Conservation (phyloP, 1,284 basidiomycete species). For the Porogramme epimiltina region DNA sequence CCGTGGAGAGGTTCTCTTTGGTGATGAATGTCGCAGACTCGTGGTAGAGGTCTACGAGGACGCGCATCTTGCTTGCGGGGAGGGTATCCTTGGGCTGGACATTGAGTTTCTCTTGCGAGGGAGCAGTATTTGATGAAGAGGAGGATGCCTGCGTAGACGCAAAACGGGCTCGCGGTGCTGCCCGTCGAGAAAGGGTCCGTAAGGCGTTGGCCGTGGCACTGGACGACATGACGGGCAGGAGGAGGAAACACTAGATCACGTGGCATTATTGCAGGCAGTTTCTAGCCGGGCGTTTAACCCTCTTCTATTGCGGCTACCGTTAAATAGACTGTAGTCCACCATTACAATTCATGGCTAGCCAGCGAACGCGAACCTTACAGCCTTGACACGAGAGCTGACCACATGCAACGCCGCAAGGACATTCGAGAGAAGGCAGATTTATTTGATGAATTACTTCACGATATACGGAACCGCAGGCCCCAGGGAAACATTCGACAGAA, state of each 20-base stretch:
- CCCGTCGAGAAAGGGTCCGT: slow-evolving; percentile 17
- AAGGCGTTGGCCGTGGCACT: slow-evolving; percentile 13
- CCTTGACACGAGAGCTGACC: too few species aligned
- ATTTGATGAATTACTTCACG: too few species aligned
- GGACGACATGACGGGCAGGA: slow-evolving; percentile 21
- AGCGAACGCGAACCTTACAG: too few species aligned
- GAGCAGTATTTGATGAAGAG: slow-evolving; percentile 1
- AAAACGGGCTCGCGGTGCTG: slow-evolving; percentile 14
- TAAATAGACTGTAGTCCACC: too few species aligned
- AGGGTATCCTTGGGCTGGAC: slow-evolving; percentile 35
- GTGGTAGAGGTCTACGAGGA: slow-evolving; percentile 74
- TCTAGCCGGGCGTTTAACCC: too few species aligned
- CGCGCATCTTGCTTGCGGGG: slow-evolving; percentile 65
- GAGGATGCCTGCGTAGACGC: slow-evolving; percentile 13
- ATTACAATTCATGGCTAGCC: too few species aligned
- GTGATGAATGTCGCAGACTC: slow-evolving; percentile 67
- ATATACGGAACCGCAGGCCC: too few species aligned
- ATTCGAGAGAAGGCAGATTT: too few species aligned
- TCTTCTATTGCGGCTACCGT: too few species aligned
- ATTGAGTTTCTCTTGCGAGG: slow-evolving; percentile 19
- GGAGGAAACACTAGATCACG: slow-evolving; percentile 18
- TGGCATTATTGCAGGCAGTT: too few species aligned
- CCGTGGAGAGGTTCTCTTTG: slow-evolving; percentile 60
- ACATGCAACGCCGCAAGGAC: too few species aligned
- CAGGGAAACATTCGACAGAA: too few species aligned